A percentile compares a stretch with the other conserved stretches of the same genome.
These are phyloP conservation scores for Exophiala oligosperma DNA, from an alignment of 2,329 filamentous ascomycete genomes.

Conservation along the genomic window DNA sequence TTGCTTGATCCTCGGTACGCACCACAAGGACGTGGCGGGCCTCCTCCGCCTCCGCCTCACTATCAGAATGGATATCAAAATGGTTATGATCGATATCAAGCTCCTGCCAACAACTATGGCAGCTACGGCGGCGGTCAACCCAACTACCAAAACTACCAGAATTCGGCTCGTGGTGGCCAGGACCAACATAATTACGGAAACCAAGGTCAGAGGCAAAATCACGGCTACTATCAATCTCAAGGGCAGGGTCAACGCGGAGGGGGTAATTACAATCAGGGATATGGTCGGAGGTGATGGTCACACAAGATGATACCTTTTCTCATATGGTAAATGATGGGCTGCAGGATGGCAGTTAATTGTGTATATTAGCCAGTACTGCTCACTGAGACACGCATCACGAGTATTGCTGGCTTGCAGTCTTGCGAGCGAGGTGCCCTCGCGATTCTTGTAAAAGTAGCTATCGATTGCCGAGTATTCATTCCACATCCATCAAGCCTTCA, in stretches of 20 bases:
- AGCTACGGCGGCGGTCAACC: conserved; percentile 22
- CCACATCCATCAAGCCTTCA: too few relatives aligned
- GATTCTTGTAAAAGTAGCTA: too few relatives aligned
- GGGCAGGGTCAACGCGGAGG: conserved; percentile 19
- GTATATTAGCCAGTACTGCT: too few relatives aligned
- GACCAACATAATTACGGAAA: conserved; percentile 20
- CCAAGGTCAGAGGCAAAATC: conserved; percentile 33
- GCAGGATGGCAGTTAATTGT: background rate
- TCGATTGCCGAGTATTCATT: too few relatives aligned
- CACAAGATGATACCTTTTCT: too few relatives aligned
- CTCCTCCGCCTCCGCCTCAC: conserved; percentile 32
- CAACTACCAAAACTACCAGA: conserved; percentile 30
- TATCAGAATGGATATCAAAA: conserved; percentile 29
- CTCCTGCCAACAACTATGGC: conserved; percentile 7
- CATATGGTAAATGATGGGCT: too few relatives aligned
- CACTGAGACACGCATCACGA: too few relatives aligned
- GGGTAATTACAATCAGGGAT: conserved; percentile 19
- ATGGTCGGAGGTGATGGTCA: conserved; percentile 15
- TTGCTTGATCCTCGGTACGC: conserved; percentile 47
- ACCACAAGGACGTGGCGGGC: conserved; percentile 38
- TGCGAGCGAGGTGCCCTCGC: too few relatives aligned
- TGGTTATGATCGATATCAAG: conserved; percentile 24
- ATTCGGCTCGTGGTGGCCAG: conserved; percentile 29
- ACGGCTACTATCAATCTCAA: conserved; percentile 23
- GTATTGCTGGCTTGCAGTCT: too few relatives aligned